These are phyloP conservation scores for Chalciporus chontae DNA, from an alignment of 768 basidiomycete species.

Conservation along the genomic window DNA sequence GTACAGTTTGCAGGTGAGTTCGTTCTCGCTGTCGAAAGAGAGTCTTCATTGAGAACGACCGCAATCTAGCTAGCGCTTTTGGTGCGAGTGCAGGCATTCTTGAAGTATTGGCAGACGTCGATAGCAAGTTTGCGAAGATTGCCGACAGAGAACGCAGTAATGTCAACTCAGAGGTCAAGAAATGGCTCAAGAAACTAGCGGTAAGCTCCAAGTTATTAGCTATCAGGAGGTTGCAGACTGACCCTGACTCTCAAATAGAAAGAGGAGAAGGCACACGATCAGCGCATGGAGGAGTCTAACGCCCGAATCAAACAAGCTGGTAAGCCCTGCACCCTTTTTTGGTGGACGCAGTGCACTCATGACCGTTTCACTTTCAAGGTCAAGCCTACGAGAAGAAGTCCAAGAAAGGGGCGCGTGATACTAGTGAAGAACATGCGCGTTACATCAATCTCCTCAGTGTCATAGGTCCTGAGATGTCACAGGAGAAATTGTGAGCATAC, in stretches of 20 bases:
- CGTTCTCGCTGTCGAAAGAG: not conserved
- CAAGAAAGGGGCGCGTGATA: conserved; percentile 67
- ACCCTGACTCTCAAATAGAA: conserved; percentile 44
- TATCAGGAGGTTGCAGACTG: not conserved
- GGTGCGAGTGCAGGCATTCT: conserved; percentile 61
- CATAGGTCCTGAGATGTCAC: conserved; percentile 73
- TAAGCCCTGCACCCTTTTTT: conserved; percentile 18
- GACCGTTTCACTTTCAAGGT: conserved; percentile 37
- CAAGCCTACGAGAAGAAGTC: conserved; percentile 76
- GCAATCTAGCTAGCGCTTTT: conserved; percentile 60
- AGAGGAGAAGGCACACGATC: conserved; percentile 77
- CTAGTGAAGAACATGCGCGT: conserved; percentile 68
- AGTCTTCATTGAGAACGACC: not conserved
- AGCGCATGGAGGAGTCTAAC: conserved; percentile 62
- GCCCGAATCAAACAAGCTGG: conserved; percentile 76
- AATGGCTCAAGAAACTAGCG: conserved; percentile 82
- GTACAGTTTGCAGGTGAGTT: conserved; percentile 59
- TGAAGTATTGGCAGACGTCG: conserved; percentile 67
- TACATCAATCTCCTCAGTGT: conserved; percentile 72
- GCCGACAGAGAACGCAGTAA: conserved; percentile 69
- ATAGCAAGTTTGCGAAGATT: conserved; percentile 70
- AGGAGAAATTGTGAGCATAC: conserved; percentile 68
- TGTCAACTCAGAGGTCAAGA: conserved; percentile 68
- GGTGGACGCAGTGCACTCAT: not conserved
- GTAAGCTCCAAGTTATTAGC: conserved; percentile 38